Evolutionary conservation across 805 yeast species (phyloP).

Genomic region (Zygotorulaspora sp.): DNA sequence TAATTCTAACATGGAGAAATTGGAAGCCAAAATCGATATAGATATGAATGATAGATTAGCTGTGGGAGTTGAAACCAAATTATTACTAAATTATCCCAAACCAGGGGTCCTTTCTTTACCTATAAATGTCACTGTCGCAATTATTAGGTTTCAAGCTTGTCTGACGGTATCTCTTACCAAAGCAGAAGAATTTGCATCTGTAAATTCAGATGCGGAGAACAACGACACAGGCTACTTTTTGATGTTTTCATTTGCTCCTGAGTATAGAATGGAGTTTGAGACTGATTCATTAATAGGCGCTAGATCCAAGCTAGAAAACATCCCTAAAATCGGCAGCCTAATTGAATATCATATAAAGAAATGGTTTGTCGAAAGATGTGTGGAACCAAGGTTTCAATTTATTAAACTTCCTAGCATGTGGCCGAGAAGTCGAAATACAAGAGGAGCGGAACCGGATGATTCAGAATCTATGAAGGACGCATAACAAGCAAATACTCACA

Average conservation of each 20-base stretch:
- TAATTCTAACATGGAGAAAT: conserved; percentile 43
- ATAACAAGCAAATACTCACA: no score
- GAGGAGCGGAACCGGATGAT: conserved; percentile 36
- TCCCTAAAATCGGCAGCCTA: conserved; percentile 83
- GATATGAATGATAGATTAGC: conserved; percentile 84
- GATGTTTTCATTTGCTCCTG: conserved; percentile 88
- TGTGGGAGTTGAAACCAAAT: conserved; percentile 74
- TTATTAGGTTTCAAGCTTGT: conserved; percentile 88
- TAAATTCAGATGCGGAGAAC: conserved; percentile 16
- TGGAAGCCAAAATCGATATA: conserved; percentile 88
- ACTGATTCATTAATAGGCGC: conserved; percentile 90
- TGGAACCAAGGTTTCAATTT: conserved; percentile 88
- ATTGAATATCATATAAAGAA: conserved; percentile 76
- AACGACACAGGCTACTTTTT: conserved; percentile 56
- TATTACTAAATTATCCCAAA: conserved; percentile 76
- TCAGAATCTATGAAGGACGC: conserved; percentile 5
- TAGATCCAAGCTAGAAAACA: conserved; percentile 83
- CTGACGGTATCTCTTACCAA: conserved; percentile 65
- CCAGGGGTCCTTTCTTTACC: conserved; percentile 86
- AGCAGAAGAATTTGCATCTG: conserved; percentile 29
- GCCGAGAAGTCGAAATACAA: conserved; percentile 63
- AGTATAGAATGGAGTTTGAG: conserved; percentile 81
- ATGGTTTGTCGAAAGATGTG: conserved; percentile 91
- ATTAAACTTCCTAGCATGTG: conserved; percentile 80
- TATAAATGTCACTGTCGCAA: conserved; percentile 74